These are phyloP conservation scores for Phytophthora brassicae DNA, from an alignment of 352 stramenopile genomes.

Conservation along the genomic window DNA sequence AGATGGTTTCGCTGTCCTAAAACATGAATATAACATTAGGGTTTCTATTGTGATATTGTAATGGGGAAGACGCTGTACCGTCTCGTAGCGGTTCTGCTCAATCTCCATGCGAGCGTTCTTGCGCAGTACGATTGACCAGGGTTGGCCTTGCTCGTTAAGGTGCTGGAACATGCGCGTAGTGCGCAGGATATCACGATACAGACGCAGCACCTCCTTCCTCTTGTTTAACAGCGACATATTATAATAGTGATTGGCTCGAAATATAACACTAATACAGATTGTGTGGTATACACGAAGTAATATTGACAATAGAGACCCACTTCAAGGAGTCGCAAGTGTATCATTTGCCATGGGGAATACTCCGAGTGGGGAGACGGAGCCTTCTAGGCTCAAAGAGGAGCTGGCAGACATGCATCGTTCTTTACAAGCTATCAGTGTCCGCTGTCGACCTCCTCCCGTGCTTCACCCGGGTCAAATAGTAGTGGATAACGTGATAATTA, in stretches of 20 bases:
- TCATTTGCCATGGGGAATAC: conserved; percentile 49
- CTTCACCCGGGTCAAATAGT: conserved; percentile 38
- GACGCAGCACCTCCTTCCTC: conserved; percentile 71
- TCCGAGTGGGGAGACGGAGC: conserved; percentile 38
- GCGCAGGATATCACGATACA: conserved; percentile 83
- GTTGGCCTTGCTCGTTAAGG: conserved; percentile 68
- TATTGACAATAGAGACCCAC: conserved; percentile 11
- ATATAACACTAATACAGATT: not conserved
- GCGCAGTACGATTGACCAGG: conserved; percentile 65
- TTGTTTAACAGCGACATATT: conserved; percentile 68
- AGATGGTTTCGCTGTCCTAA: conserved; percentile 74
- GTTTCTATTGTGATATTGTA: conserved; percentile 13
- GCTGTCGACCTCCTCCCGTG: conserved; percentile 16
- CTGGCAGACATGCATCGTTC: conserved; percentile 51
- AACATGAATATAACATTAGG: conserved; percentile 19
- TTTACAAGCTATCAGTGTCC: conserved; percentile 24
- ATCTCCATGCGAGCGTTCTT: conserved; percentile 83
- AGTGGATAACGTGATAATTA: conserved; percentile 26
- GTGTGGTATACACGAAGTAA: conserved; percentile 11
- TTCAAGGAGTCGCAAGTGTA: conserved; percentile 30
- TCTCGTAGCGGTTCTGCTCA: conserved; percentile 75
- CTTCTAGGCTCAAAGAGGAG: conserved; percentile 44
- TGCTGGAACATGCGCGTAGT: conserved; percentile 75
- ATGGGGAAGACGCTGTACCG: conserved; percentile 25
- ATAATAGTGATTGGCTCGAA: conserved; percentile 10